A percentile compares a stretch with the other conserved stretches of the same genome.
phyloP scores from a whole-genome alignment of 1,284 basidiomycete genomes.

The Earliella scabrosa region DNA sequence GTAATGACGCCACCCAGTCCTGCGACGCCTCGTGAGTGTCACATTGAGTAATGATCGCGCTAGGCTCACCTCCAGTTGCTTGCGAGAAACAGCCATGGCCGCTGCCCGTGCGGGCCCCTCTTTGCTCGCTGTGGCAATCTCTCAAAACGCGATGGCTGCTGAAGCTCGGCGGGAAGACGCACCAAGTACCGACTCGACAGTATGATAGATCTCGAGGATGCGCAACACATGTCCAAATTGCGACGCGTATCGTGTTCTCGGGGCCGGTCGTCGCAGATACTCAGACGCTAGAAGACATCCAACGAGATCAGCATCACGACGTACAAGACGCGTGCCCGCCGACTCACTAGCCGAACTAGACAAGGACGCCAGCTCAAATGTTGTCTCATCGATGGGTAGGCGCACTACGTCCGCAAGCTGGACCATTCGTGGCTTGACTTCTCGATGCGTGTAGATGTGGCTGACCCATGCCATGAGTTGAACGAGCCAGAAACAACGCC shows the following conservation, averaged over 20 bases:
- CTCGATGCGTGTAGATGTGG: slow-evolving; percentile 36
- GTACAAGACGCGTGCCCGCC: too few relatives aligned
- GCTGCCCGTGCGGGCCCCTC: slow-evolving; percentile 24
- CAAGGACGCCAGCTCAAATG: slow-evolving; percentile 70
- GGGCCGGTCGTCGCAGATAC: slow-evolving; percentile 64
- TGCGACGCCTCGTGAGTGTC: slow-evolving; percentile 29
- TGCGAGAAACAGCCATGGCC: slow-evolving; percentile 43
- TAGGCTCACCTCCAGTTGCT: slow-evolving; percentile 43
- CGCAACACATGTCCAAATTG: slow-evolving; percentile 77
- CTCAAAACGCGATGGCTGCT: neutral
- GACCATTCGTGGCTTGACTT: slow-evolving; percentile 32
- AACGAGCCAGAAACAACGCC: slow-evolving; percentile 80
- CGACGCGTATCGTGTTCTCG: slow-evolving; percentile 61
- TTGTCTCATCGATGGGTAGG: slow-evolving; percentile 76
- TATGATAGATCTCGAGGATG: slow-evolving; percentile 62
- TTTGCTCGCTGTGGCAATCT: slow-evolving; percentile 20
- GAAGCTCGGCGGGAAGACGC: slow-evolving; percentile 7
- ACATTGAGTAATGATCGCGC: slow-evolving; percentile 6
- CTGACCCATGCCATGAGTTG: slow-evolving; percentile 49
- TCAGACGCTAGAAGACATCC: slow-evolving; percentile 44
- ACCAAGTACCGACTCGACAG: slow-evolving; percentile 49
- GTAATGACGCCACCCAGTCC: slow-evolving; percentile 67
- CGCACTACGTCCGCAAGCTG: slow-evolving; percentile 58
- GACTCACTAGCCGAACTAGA: slow-evolving; percentile 64
- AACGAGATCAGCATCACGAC: neutral